Percentiles rank a stretch among this genome's conserved stretches.
These are phyloP conservation scores for Leccinum griseonigrum DNA, from an alignment of 1,284 basidiomycete genomes.

Conservation along the genomic window DNA sequence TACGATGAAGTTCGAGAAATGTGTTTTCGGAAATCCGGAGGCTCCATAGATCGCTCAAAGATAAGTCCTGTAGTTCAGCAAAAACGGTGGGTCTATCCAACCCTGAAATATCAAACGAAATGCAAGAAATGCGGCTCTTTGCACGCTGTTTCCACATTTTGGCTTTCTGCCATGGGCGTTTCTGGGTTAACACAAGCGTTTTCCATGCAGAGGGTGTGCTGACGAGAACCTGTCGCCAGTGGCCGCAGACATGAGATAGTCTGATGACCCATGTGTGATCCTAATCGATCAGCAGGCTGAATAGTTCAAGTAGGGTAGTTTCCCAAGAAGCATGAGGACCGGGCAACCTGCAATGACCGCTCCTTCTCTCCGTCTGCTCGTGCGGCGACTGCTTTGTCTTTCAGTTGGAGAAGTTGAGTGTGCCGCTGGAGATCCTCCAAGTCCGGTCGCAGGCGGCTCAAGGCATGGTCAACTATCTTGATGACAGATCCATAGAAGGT, in stretches of 20 bases:
- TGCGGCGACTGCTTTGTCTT: constrained; percentile 30
- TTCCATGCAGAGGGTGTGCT: constrained; percentile 55
- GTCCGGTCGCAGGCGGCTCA: constrained; percentile 37
- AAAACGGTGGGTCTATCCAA: constrained; percentile 31
- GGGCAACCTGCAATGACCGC: constrained; percentile 11
- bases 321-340: constrained; percentile 38
- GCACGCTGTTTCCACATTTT: constrained; percentile 56
- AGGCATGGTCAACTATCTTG: constrained; percentile 46
- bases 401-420: constrained; percentile 37
- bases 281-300: constrained; percentile 41
- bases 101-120: constrained; percentile 32
- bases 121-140: constrained; percentile 44
- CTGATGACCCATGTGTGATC: constrained; percentile 44
- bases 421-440: constrained; percentile 37
- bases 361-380: constrained; percentile 18
- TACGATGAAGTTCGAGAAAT: constrained; percentile 13
- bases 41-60: constrained; percentile 45
- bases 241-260: constrained; percentile 53
- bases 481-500: constrained; percentile 39
- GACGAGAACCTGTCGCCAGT: constrained; percentile 56
- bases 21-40: constrained; percentile 33
- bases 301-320: constrained; percentile 62
- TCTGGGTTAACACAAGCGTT: constrained; percentile 50
- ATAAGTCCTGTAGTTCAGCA: constrained; percentile 38
- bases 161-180: constrained; percentile 47